Conservation (phyloP, 257 asterid genomes). For the Perilla frutescens region DNA sequence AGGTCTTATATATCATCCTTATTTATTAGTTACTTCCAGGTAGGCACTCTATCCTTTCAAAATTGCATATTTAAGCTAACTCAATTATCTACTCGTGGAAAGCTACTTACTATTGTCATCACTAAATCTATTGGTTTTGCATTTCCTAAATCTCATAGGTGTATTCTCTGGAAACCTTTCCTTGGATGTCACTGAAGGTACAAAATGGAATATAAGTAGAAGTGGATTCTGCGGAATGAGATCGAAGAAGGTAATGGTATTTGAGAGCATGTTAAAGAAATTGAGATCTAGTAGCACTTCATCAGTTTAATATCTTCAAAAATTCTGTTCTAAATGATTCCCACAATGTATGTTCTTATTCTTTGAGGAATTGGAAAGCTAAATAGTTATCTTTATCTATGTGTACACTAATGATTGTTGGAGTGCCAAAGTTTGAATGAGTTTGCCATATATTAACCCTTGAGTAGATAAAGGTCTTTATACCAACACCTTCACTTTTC, state of each 20-base stretch:
- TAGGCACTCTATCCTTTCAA: not conserved
- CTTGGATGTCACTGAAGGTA: slow-evolving; percentile 68
- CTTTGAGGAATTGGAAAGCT: not conserved
- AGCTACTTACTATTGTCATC: slow-evolving; percentile 11
- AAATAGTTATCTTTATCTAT: slow-evolving; percentile 9
- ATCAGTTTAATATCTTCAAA: slow-evolving; percentile 1
- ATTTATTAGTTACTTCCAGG: not conserved
- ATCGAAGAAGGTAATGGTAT: slow-evolving; percentile 69
- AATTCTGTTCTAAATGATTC: slow-evolving; percentile 2
- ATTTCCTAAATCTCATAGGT: slow-evolving; percentile 48
- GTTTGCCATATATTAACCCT: not conserved
- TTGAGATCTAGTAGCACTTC: not conserved
- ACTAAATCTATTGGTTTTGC: not conserved
- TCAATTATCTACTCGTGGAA: slow-evolving; percentile 7
- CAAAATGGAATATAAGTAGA: slow-evolving; percentile 86
- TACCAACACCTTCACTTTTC: slow-evolving; percentile 18
- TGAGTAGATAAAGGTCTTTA: slow-evolving; percentile 17
- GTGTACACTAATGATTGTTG: not conserved
- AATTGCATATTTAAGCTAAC: slow-evolving; percentile 3
- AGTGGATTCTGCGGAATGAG: slow-evolving; percentile 99
- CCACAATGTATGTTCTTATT: not conserved
- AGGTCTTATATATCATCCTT: not conserved
- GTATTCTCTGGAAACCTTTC: slow-evolving; percentile 93
- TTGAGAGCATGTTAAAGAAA: not conserved
- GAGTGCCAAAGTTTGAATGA: slow-evolving; percentile 6